Evolutionary conservation across 2,329 filamentous ascomycete genomes (phyloP), one percentile per base, ranked within the genome.

Genomic region (Fusarium haematococcum): DNA sequence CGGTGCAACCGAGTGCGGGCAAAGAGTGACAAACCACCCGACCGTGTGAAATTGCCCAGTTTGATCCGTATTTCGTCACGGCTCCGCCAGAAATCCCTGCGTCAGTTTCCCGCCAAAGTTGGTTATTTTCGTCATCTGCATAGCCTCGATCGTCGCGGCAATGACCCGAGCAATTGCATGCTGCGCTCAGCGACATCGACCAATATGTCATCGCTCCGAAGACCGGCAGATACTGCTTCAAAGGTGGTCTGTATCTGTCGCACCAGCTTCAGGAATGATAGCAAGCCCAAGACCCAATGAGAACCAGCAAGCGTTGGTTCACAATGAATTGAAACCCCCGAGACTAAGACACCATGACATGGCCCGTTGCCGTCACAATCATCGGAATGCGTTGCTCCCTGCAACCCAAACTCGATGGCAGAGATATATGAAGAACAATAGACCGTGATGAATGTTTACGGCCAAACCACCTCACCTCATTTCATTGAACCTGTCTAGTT

Each of bases 341-440:
- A 75, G 48, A 66, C 71, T 67, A 69, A 78, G 75, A 77, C 76
- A 77, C 41, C 67, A 71, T 69, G 65, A 60, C 65, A 66, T 68
- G 54, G 58, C 43, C 50, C 50, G 74, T 78, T 78, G 77, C 58
- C 65, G 58, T 63, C 58, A 45, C 66, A 57, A 73, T 76, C 58
- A 13, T 69, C 79, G 81, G 81, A 82, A 83, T 82, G 81, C 68
- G 78, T 81, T 80, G 78, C 80, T 81, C 78, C 77, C 52, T 70
- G 68, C 76, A 71, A 81, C 80, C 45, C 32, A 37, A 54, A 63
- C 48, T 30, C 35, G 48, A 50, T 62, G 58, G 39, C 48, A 64
- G 63, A 65, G 65, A 76, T 79, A 79, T 75, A 75, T 75, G 23
- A 50, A 35, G 27, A n/a, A 50, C 35, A 48, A 32, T 52, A 32